Evolutionary conservation across 805 yeast species (phyloP).

Genomic region (Suhomyces sp.): DNA sequence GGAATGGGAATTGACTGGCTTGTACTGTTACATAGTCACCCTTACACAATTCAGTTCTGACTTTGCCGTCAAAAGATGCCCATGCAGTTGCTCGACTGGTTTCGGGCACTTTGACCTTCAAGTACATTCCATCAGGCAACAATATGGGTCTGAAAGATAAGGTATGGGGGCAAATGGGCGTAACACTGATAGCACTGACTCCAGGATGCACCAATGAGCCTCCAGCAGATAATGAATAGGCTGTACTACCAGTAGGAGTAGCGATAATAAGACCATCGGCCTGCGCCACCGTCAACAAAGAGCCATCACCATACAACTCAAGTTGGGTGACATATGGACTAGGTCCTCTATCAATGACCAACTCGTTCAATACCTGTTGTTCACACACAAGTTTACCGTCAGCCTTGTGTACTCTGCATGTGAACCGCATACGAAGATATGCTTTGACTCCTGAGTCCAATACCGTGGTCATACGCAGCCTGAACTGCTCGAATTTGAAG

Average conservation of each 20-base stretch:
- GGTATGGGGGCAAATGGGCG: constrained; percentile 96
- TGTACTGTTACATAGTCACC: constrained; percentile 85
- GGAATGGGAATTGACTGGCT: constrained; percentile 91
- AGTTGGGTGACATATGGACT: constrained; percentile 88
- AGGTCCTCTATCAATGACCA: constrained; percentile 92
- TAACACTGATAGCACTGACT: constrained; percentile 85
- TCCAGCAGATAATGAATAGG: constrained; percentile 92
- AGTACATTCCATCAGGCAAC: constrained; percentile 87
- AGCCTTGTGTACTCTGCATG: constrained; percentile 63
- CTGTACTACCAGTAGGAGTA: constrained; percentile 96
- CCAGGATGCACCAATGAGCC: constrained; percentile 94
- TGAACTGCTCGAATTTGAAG: constrained; percentile 73
- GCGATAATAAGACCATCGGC: constrained; percentile 93
- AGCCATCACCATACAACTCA: constrained; percentile 85
- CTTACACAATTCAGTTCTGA: constrained; percentile 70
- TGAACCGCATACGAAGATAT: constrained; percentile 84
- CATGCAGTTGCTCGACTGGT: constrained; percentile 87
- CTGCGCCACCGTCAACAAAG: constrained; percentile 81
- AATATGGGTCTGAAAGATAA: constrained; percentile 88
- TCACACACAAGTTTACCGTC: constrained; percentile 56
- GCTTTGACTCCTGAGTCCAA: constrained; percentile 66
- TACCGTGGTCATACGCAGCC: constrained; percentile 53
- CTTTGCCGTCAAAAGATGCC: constrained; percentile 95
- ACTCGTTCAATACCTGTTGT: constrained; percentile 82
- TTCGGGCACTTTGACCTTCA: constrained; percentile 76